A percentile compares a stretch with the other conserved stretches of the same genome.
These are phyloP conservation scores for Conringia planisiliqua DNA, from an alignment of 345 rosid genomes.

Conservation along the genomic window DNA sequence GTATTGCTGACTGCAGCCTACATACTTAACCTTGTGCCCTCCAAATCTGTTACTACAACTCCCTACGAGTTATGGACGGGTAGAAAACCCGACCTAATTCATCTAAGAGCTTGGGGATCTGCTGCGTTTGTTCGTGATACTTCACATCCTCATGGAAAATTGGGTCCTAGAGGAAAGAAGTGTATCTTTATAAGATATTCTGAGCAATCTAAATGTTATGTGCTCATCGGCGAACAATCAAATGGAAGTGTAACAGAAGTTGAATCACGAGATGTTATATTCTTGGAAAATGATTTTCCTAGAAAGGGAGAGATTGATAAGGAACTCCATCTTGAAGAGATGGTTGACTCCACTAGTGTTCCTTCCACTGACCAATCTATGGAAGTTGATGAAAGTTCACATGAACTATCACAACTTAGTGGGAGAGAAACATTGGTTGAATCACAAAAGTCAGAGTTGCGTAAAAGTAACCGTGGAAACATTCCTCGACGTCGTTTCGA, in stretches of 20 bases:
- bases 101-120: neutral
- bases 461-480: too few relatives aligned
- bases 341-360: neutral
- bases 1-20: neutral
- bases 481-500: too few relatives aligned
- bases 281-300: conserved; percentile 17
- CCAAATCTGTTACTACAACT: neutral
- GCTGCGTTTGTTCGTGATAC: too few relatives aligned
- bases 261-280: conserved; percentile 2
- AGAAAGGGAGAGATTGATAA: neutral
- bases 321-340: neutral
- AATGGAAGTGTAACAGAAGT: neutral
- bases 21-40: neutral
- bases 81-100: too few relatives aligned
- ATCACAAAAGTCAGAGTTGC: too few relatives aligned
- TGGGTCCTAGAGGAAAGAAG: too few relatives aligned
- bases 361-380: neutral
- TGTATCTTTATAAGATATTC: too few relatives aligned
- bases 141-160: too few relatives aligned
- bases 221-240: neutral
- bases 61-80: neutral
- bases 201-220: neutral
- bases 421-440: too few relatives aligned
- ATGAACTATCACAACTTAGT: too few relatives aligned
- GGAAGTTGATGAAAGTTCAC: neutral